A percentile compares a stretch with the other conserved stretches of the same genome.
Evolutionary conservation across 768 basidiomycete species (phyloP).

Genomic region (Kwoniella mangroviensis): DNA sequence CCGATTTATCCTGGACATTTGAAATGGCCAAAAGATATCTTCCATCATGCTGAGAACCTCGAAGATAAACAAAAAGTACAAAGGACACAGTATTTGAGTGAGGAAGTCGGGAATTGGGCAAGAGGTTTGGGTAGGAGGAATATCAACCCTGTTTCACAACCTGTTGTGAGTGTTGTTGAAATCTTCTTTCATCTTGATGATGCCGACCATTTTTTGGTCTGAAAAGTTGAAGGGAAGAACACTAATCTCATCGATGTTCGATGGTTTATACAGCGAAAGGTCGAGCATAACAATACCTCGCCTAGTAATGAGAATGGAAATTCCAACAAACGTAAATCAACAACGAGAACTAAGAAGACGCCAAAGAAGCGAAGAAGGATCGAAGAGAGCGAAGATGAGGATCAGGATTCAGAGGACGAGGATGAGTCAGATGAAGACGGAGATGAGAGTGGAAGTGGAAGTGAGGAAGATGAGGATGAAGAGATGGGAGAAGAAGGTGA

Average conservation of each 20-base stretch:
- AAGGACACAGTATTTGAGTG: constrained; percentile 27
- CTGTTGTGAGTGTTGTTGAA: constrained; percentile 24
- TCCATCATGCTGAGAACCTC: constrained; percentile 64
- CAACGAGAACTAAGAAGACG: constrained; percentile 6
- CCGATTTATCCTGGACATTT: constrained; percentile 80
- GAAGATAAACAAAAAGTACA: constrained; percentile 22
- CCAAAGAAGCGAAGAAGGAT: constrained; percentile 26
- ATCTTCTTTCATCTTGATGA: not conserved
- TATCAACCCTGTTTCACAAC: constrained; percentile 19
- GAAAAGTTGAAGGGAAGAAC: not conserved
- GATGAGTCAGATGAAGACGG: constrained; percentile 30
- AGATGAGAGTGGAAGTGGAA: constrained; percentile 7
- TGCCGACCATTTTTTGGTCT: not conserved
- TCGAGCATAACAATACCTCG: constrained; percentile 2
- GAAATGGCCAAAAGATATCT: constrained; percentile 78
- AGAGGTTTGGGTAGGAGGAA: constrained; percentile 31
- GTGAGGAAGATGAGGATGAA: constrained; percentile 29
- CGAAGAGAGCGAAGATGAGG: constrained; percentile 31
- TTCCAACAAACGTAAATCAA: not conserved
- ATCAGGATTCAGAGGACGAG: constrained; percentile 29
- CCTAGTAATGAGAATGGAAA: not conserved
- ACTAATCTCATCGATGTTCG: not conserved
- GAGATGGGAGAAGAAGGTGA: constrained; percentile 19
- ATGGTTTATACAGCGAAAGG: constrained; percentile 1
- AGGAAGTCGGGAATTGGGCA: constrained; percentile 31